A percentile compares a stretch with the other conserved stretches of the same genome.
Conservation (phyloP, 2,329 filamentous ascomycete genomes). For the Calycina herbarum region DNA sequence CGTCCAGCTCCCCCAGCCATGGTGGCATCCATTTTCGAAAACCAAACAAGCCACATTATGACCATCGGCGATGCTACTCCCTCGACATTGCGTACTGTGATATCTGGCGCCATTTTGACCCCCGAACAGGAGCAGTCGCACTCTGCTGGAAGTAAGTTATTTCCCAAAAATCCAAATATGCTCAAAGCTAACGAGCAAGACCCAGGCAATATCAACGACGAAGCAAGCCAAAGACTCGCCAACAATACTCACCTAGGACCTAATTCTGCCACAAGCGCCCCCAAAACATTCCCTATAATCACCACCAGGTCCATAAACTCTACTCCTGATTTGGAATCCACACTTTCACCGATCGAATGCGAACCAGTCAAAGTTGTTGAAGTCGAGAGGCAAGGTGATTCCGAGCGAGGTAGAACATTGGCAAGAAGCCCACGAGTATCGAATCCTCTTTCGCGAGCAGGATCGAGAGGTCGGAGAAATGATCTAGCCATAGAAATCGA, state of each 20-base stretch:
- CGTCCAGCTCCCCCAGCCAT: conserved; percentile 14
- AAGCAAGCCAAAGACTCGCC: not conserved
- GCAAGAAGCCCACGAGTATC: conserved; percentile 24
- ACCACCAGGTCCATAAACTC: not conserved
- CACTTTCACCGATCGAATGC: not conserved
- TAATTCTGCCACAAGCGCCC: not conserved
- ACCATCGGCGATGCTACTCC: conserved; percentile 29
- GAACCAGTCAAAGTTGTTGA: conserved; percentile 9
- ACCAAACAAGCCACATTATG: conserved; percentile 32
- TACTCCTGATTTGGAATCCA: conserved; percentile 3
- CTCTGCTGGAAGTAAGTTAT: not conserved
- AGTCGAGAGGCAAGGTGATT: conserved; percentile 22
- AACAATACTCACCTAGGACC: not conserved
- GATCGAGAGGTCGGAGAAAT: conserved; percentile 26
- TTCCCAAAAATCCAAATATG: not conserved
- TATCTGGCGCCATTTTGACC: not conserved
- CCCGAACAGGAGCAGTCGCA: not conserved
- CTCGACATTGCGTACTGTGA: not conserved
- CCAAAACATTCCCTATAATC: not conserved
- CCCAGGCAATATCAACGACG: not conserved
- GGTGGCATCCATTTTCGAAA: conserved; percentile 34
- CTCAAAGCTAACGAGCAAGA: not conserved
- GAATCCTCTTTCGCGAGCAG: conserved; percentile 32
- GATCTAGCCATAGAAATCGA: conserved; percentile 33
- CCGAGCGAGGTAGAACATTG: conserved; percentile 29